A percentile compares a stretch with the other conserved stretches of the same genome.
phyloP scores from a whole-genome alignment of 78 protist genomes.

The Ministeria vibrans region DNA sequence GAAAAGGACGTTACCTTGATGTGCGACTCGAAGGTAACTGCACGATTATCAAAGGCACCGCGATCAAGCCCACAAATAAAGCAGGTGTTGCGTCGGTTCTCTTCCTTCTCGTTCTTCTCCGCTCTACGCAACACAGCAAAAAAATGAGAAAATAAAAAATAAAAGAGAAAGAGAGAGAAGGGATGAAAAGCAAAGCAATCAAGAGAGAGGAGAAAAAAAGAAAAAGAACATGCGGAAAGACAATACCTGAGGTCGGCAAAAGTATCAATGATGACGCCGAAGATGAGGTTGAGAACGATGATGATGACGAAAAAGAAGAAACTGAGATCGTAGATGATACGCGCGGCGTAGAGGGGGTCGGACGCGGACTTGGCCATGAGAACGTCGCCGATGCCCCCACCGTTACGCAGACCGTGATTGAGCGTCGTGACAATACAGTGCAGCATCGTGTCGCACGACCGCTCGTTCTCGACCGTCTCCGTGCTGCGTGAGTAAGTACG shows the following conservation, averaged over 20 bases:
- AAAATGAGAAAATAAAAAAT: too few species aligned
- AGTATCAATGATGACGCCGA: conserved; percentile 73
- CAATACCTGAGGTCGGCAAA: conserved; percentile 67
- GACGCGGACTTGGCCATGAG: neutral
- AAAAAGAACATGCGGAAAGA: too few species aligned
- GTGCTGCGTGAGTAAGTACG: too few species aligned
- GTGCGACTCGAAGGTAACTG: conserved; percentile 44
- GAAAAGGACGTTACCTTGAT: too few species aligned
- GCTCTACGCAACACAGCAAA: too few species aligned
- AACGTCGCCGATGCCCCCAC: conserved; percentile 48
- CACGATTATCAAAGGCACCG: conserved; percentile 9
- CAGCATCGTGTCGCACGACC: conserved; percentile 14
- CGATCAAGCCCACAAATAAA: conserved; percentile 38
- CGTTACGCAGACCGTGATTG: conserved; percentile 28
- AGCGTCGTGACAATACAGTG: conserved; percentile 3
- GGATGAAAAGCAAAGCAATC: too few species aligned
- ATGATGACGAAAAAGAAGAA: conserved; percentile 53
- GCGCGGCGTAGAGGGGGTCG: conserved; percentile 16
- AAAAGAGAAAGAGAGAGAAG: too few species aligned
- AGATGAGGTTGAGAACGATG: conserved; percentile 56
- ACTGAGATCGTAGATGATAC: conserved; percentile 27
- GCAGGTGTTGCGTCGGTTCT: conserved; percentile 30
- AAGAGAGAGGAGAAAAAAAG: too few species aligned
- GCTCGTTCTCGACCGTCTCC: neutral
- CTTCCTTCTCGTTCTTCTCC: conserved; percentile 36